Conservation (phyloP, 75 land plant species). For the Pinus taeda region DNA sequence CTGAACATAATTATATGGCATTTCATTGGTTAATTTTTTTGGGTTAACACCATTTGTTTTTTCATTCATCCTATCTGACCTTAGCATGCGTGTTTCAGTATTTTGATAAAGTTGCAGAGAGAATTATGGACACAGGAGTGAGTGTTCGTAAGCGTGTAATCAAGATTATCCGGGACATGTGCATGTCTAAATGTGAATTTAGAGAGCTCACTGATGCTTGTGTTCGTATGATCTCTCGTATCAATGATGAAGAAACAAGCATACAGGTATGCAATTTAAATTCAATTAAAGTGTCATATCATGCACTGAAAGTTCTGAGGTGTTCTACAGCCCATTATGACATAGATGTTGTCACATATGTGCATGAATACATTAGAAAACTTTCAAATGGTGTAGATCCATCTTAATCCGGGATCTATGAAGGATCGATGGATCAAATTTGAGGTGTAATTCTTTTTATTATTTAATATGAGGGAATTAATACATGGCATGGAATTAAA, state of each 20-base stretch:
- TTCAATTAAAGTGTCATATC: background rate
- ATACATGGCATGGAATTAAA: too few species aligned
- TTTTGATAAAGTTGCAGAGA: slow-evolving; percentile 95
- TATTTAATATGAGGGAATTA: too few species aligned
- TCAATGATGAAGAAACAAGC: slow-evolving; percentile 97
- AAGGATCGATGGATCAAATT: too few species aligned
- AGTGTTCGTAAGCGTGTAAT: slow-evolving; percentile 98
- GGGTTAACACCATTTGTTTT: background rate
- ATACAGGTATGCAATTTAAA: slow-evolving; percentile 61
- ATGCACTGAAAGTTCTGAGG: background rate
- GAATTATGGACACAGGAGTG: slow-evolving; percentile 98
- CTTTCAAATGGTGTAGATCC: too few species aligned
- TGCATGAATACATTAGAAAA: too few species aligned
- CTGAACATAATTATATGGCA: background rate
- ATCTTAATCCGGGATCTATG: too few species aligned
- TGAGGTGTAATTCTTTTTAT: too few species aligned
- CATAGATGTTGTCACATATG: too few species aligned
- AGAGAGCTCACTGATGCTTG: slow-evolving; percentile 77
- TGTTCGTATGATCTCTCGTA: slow-evolving; percentile 90
- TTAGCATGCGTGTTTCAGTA: slow-evolving; percentile 51
- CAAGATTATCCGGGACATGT: slow-evolving; percentile 92
- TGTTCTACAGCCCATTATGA: too few species aligned
- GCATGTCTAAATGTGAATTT: slow-evolving; percentile 76
- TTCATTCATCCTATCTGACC: background rate
- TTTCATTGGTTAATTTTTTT: background rate